A percentile compares a stretch with the other conserved stretches of the same genome.
Conservation (phyloP, 306 rosid species). For the Vicia faba region DNA sequence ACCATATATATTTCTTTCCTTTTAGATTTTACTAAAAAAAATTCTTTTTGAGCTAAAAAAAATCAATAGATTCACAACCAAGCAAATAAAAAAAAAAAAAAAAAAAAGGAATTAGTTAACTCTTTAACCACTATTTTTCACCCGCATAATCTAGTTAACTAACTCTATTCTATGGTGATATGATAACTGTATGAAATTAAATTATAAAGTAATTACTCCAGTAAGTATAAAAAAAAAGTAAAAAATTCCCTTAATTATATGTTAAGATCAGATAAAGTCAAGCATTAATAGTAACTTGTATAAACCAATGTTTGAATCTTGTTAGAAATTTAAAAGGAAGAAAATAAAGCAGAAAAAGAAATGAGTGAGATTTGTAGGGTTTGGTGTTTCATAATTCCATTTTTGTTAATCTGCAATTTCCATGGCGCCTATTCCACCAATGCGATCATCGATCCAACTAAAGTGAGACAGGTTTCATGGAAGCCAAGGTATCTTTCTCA, state of each 20-base stretch:
- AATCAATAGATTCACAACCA: too few relatives aligned
- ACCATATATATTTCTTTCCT: too few relatives aligned
- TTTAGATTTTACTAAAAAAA: too few relatives aligned
- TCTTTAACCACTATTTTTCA: too few relatives aligned
- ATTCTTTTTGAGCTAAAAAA: too few relatives aligned
- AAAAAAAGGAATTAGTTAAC: too few relatives aligned
- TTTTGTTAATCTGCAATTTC: slow-evolving; percentile 38
- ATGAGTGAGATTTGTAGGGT: slow-evolving; percentile 41
- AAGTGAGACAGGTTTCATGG: slow-evolving; percentile 84
- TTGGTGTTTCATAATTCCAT: slow-evolving; percentile 30
- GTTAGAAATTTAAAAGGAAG: slow-evolving; percentile 1
- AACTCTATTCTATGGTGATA: too few relatives aligned
- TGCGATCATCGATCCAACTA: slow-evolving; percentile 75
- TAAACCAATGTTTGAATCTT: not conserved
- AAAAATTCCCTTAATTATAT: not conserved
- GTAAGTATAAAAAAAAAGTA: not conserved
- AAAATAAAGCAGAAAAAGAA: not conserved
- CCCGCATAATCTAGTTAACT: too few relatives aligned
- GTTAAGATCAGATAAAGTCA: not conserved
- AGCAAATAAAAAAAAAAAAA: too few relatives aligned
- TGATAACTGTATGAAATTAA: too few relatives aligned
- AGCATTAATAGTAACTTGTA: not conserved
- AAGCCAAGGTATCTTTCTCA: slow-evolving; percentile 68
- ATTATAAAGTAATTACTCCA: not conserved
- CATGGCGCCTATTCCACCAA: slow-evolving; percentile 66